Evolutionary conservation across 192 early-diverging fungal genomes (phyloP), one percentile per base, ranked within the genome.

Genomic region (Entomortierella chlamydospora): DNA sequence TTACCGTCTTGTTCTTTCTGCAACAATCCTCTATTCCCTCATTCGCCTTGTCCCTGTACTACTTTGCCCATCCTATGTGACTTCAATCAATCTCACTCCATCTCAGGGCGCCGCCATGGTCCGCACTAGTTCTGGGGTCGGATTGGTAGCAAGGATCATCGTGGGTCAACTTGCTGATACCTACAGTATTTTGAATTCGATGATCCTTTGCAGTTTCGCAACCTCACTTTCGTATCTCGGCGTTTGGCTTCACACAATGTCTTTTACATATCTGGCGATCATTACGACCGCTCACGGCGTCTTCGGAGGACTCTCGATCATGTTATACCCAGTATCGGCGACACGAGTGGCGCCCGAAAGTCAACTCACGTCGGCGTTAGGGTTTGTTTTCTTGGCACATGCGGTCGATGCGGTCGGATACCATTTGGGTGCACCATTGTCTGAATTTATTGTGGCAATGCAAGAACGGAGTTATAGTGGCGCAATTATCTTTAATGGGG

Each of bases 311-410:
- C 49, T 61, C 15, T 45, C 61, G 0, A 72, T 72, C 41, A 57
- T 72, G 55, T 54, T 72, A 11, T 49, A 64, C 50, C 70, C 70
- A 0, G 61, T 72, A 18, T 61, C 70, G 15, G 70, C 70, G 0
- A 58, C 60, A 0, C 47, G 50, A 18, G 53, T 61, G 0, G 70
- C 50, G 2, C 15, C 22, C 1, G 22, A 51, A 15, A 28, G 31
- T 25, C 30, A 49, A 23, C 13, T 72, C 6, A 43, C 61, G 6
- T 72, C 70, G 4, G 52, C 70, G 18, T 41, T 72, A 15, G 70
- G 70, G 52, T 72, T 72, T 64, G 55, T 64, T 29, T 64, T 64
- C n/a, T 64, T 72, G 29, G 52, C 70, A 10, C 70, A 72, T 51
- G 49, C 70, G 1, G 47, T 57, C 1, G 70, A 72, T 51, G 49